Conservation (phyloP, 345 rosid species). For the Eucalyptus pauciflora region DNA sequence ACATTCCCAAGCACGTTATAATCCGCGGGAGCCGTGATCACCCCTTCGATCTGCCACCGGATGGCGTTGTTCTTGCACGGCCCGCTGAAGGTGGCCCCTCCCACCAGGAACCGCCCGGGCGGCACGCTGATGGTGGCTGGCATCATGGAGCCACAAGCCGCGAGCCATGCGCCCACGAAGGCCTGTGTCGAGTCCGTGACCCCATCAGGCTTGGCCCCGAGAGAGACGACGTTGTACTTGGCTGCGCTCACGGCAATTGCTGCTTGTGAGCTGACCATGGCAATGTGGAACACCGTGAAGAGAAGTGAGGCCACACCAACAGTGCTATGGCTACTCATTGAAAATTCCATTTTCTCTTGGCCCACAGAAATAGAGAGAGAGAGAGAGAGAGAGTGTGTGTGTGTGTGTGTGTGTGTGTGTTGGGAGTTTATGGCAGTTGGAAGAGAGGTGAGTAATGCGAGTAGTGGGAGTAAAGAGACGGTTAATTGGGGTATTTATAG, state of each 20-base stretch:
- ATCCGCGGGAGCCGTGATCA: slow-evolving; percentile 16
- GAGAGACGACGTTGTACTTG: not conserved
- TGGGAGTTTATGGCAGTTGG: not conserved
- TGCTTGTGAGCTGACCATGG: not conserved
- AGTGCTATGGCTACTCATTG: not conserved
- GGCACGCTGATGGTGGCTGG: slow-evolving; percentile 52
- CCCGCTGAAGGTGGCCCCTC: slow-evolving; percentile 2
- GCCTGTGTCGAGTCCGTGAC: slow-evolving; percentile 45
- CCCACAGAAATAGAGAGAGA: not conserved
- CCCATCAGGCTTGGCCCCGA: slow-evolving; percentile 45
- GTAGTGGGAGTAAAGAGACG: not conserved
- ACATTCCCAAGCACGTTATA: slow-evolving; percentile 6
- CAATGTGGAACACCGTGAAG: not conserved
- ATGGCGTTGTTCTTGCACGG: slow-evolving; percentile 18
- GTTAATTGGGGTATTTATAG: not conserved
- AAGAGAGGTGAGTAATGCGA: not conserved
- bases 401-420: too few relatives aligned
- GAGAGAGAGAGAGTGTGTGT: not conserved
- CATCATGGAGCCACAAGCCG: slow-evolving; percentile 36
- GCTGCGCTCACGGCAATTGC: not conserved
- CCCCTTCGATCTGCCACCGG: slow-evolving; percentile 9
- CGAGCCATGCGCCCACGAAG: slow-evolving; percentile 39
- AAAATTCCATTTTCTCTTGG: not conserved
- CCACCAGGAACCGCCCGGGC: slow-evolving; percentile 12
- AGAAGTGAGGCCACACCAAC: not conserved